These are phyloP conservation scores for Flueggea neowawraea DNA, from an alignment of 441 rosid species.

Conservation along the genomic window DNA sequence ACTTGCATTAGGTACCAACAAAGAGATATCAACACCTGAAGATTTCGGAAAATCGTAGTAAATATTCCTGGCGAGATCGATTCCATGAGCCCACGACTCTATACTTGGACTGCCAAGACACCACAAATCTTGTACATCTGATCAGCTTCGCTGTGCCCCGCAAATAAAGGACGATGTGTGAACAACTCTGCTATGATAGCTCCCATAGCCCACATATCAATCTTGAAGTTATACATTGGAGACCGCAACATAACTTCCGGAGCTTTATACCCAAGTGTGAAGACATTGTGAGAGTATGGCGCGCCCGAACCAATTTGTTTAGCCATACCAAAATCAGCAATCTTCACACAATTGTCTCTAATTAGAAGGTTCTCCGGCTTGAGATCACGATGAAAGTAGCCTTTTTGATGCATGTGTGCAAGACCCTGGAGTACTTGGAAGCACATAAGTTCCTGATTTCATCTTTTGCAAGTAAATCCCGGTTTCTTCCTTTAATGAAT, in stretches of 20 bases:
- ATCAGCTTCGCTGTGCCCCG: conserved; percentile 94
- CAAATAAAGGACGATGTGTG: conserved; percentile 81
- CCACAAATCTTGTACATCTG: conserved; percentile 92
- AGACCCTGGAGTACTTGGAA: conserved; percentile 96
- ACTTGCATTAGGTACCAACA: conserved; percentile 69
- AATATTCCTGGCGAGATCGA: conserved; percentile 69
- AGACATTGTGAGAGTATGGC: conserved; percentile 84
- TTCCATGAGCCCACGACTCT: conserved; percentile 84
- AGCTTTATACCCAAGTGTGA: conserved; percentile 95
- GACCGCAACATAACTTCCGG: conserved; percentile 95
- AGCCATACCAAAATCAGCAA: conserved; percentile 97
- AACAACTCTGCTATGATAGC: conserved; percentile 93
- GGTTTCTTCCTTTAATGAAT: conserved; percentile 68
- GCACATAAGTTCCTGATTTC: conserved; percentile 85
- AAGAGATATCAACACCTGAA: conserved; percentile 53
- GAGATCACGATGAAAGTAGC: conserved; percentile 94
- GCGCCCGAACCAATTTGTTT: conserved; percentile 74
- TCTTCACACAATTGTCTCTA: conserved; percentile 61
- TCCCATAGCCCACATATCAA: conserved; percentile 99
- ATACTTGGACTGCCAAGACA: conserved; percentile 78
- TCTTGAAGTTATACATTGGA: conserved; percentile 63
- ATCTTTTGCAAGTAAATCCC: conserved; percentile 48
- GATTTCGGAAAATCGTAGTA: conserved; percentile 89
- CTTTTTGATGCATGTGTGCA: conserved; percentile 84
- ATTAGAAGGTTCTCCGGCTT: conserved; percentile 85